phyloP scores from a whole-genome alignment of 2,329 filamentous ascomycete species.

The Beauveria scarabaeidicola region DNA sequence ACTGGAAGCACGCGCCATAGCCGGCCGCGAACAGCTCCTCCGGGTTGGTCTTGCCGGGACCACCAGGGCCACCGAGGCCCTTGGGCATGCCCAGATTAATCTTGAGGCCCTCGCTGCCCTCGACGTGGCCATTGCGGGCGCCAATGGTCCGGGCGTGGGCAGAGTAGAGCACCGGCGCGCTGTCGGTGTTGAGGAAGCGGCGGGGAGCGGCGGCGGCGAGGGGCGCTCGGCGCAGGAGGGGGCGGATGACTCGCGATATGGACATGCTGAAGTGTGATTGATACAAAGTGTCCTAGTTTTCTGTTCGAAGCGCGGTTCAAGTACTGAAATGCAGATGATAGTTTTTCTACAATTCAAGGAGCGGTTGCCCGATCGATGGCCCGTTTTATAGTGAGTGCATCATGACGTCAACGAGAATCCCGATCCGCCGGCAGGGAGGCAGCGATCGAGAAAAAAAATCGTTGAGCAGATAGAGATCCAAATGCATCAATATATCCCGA shows the following conservation, averaged over 20 bases:
- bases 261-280: neutral
- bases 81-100: slow-evolving; percentile 34
- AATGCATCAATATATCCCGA: neutral
- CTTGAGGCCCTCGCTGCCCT: slow-evolving; percentile 20
- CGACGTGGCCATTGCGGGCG: slow-evolving; percentile 24
- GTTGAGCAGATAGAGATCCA: neutral
- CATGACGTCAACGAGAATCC: slow-evolving; percentile 1
- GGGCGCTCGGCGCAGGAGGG: neutral
- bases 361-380: neutral
- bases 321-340: neutral
- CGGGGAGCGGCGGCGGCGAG: neutral
- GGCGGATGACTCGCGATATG: neutral
- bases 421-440: neutral
- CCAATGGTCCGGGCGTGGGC: slow-evolving; percentile 30
- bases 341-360: neutral
- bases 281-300: neutral
- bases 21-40: slow-evolving; percentile 40
- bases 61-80: slow-evolving; percentile 30
- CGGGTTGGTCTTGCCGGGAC: slow-evolving; percentile 33
- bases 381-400: neutral
- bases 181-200: slow-evolving; percentile 29
- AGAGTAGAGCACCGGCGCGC: slow-evolving; percentile 29
- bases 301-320: neutral
- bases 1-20: slow-evolving; percentile 39
- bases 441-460: too few species aligned